phyloP scores from a whole-genome alignment of 805 yeast genomes.

The Novakomyces olei region DNA sequence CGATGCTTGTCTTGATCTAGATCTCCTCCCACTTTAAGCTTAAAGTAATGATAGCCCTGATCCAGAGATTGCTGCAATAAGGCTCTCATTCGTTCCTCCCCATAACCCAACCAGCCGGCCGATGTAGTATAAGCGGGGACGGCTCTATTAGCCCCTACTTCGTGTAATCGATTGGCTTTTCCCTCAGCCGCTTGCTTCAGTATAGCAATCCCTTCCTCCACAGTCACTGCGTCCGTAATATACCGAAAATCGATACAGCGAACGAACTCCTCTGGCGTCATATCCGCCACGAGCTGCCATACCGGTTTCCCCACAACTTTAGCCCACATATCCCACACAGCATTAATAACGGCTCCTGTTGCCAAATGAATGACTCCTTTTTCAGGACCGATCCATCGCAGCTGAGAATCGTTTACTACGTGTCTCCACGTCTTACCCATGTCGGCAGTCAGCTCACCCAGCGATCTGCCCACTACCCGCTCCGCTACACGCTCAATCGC shows the following conservation, averaged over 20 bases:
- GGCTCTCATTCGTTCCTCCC: constrained; percentile 21
- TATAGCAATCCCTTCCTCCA: constrained; percentile 20
- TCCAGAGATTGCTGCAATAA: constrained; percentile 17
- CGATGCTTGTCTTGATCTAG: constrained; percentile 19
- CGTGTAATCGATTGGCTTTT: constrained; percentile 16
- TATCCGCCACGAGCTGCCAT: constrained; percentile 22
- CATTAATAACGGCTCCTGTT: constrained; percentile 21
- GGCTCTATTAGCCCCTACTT: constrained; percentile 17
- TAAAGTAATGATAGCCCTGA: constrained; percentile 21
- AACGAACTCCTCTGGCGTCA: constrained; percentile 22
- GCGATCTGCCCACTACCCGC: constrained; percentile 16
- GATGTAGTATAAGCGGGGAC: constrained; percentile 26
- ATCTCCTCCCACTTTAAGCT: constrained; percentile 22
- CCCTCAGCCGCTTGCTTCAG: constrained; percentile 15
- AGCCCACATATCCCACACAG: constrained; percentile 25
- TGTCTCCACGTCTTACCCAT: constrained; percentile 23
- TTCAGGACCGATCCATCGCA: constrained; percentile 27
- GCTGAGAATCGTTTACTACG: constrained; percentile 21
- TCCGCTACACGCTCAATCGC: constrained; percentile 21
- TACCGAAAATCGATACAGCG: constrained; percentile 22
- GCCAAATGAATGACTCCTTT: constrained; percentile 23
- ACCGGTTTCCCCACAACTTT: constrained; percentile 19
- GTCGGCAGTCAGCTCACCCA: constrained; percentile 17
- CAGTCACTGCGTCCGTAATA: constrained; percentile 23
- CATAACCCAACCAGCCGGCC: constrained; percentile 25